Percentiles rank a stretch among this genome's conserved stretches.
phyloP scores from a whole-genome alignment of 2,329 filamentous ascomycete genomes.

The Scedosporium boydii region DNA sequence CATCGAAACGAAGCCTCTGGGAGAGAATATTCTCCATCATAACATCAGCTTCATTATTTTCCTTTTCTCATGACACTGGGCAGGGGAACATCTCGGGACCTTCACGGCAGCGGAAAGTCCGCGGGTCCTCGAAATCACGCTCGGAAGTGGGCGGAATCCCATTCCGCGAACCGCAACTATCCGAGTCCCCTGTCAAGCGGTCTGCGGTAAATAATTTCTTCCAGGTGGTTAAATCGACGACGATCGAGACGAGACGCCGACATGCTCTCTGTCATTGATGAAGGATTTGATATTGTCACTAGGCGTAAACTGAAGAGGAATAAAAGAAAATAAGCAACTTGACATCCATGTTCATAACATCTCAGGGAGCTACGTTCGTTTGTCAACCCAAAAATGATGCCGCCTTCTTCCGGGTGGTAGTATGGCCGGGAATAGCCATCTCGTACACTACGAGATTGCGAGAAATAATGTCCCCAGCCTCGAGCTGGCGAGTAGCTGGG shows the following conservation, averaged over 20 bases:
- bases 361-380: slow-evolving; percentile 19
- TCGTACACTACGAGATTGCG: slow-evolving; percentile 20
- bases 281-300: slow-evolving; percentile 17
- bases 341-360: slow-evolving; percentile 22
- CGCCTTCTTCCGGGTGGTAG: slow-evolving; percentile 21
- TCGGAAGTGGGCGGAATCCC: slow-evolving; percentile 13
- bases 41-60: slow-evolving; percentile 29
- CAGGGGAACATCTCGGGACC: slow-evolving; percentile 32
- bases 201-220: slow-evolving; percentile 22
- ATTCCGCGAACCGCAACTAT: slow-evolving; percentile 24
- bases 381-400: slow-evolving; percentile 16
- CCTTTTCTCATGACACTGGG: slow-evolving; percentile 34
- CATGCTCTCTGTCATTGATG: too few relatives aligned
- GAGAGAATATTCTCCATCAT: slow-evolving; percentile 1
- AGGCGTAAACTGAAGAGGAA: slow-evolving; percentile 19
- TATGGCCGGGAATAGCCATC: slow-evolving; percentile 20
- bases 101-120: slow-evolving; percentile 22
- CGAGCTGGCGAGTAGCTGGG: slow-evolving; percentile 18
- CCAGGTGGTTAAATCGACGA: slow-evolving; percentile 27
- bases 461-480: slow-evolving; percentile 20
- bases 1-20: too few relatives aligned
- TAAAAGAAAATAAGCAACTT: slow-evolving; percentile 17
- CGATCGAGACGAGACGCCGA: slow-evolving; percentile 21
- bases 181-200: slow-evolving; percentile 18
- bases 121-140: slow-evolving; percentile 12